Evolutionary conservation across 2,329 filamentous ascomycete genomes (phyloP).

Genomic region (Colletotrichum liaoningense): DNA sequence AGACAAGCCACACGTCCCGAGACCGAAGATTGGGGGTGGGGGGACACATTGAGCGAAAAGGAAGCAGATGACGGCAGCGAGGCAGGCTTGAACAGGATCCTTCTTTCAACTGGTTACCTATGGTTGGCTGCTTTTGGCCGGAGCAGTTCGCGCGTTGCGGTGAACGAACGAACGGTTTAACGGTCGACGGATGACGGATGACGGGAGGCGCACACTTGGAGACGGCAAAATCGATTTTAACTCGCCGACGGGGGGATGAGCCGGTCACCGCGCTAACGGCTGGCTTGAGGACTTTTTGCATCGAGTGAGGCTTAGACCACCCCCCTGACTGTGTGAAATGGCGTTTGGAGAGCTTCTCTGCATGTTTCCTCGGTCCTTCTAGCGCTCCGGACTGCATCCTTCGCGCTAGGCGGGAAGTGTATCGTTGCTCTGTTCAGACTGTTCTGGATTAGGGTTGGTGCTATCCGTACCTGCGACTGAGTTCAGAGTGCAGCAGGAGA

Average conservation of each 20-base stretch:
- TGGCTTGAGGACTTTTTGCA: constrained; percentile 31
- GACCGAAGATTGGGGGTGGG: constrained; percentile 3
- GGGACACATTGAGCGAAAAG: background rate
- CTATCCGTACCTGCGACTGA: background rate
- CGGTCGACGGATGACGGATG: constrained; percentile 12
- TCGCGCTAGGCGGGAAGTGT: constrained; percentile 24
- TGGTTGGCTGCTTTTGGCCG: constrained; percentile 5
- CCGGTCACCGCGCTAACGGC: constrained; percentile 21
- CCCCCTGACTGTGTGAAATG: constrained; percentile 10
- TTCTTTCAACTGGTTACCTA: background rate
- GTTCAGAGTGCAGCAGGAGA: constrained; percentile 5
- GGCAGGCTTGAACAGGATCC: background rate
- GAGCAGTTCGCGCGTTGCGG: constrained; percentile 20
- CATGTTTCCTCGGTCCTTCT: constrained; percentile 36
- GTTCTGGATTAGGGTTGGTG: background rate
- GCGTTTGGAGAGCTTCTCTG: constrained; percentile 28
- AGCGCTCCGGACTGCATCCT: constrained; percentile 30
- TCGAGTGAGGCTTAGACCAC: constrained; percentile 35
- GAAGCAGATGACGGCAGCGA: constrained; percentile 18
- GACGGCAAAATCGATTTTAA: constrained; percentile 19
- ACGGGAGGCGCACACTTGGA: constrained; percentile 14
- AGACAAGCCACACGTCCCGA: background rate
- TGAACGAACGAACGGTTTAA: background rate
- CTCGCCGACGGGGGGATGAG: constrained; percentile 20
- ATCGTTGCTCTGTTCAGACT: background rate